These are phyloP conservation scores for Allomyces macrogynus DNA, from an alignment of 192 early-diverging fungal species.

Conservation along the genomic window DNA sequence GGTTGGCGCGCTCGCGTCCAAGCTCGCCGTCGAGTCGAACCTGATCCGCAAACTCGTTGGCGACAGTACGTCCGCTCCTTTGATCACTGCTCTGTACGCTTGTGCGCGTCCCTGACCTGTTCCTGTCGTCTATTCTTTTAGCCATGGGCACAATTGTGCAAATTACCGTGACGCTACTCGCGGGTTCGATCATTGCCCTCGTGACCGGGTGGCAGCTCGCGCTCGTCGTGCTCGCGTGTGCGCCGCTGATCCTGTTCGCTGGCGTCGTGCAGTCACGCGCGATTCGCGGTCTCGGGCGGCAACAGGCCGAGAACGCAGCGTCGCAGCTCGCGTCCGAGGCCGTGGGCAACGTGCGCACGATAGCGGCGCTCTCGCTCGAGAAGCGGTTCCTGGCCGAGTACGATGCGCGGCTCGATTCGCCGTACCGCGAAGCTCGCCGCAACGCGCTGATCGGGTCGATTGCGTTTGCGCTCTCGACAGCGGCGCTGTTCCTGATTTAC, in stretches of 20 bases:
- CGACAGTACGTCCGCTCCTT: too few species aligned
- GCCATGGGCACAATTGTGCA: background rate
- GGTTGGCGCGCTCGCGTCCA: background rate
- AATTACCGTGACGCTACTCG: constrained; percentile 6
- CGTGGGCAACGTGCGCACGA: constrained; percentile 65
- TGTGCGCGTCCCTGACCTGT: too few species aligned
- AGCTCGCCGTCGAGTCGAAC: background rate
- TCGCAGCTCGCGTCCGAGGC: constrained; percentile 71
- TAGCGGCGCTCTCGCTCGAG: constrained; percentile 58
- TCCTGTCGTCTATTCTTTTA: too few species aligned
- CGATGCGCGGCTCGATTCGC: constrained; percentile 30
- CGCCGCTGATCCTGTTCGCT: constrained; percentile 35
- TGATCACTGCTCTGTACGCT: too few species aligned
- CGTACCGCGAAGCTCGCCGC: constrained; percentile 41
- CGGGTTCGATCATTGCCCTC: constrained; percentile 46
- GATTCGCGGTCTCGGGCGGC: constrained; percentile 38
- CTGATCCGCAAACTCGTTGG: too few species aligned
- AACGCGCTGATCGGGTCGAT: constrained; percentile 42
- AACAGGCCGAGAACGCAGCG: constrained; percentile 51
- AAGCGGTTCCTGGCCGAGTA: constrained; percentile 46
- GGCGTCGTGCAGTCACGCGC: constrained; percentile 25
- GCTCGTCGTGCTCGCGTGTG: constrained; percentile 40
- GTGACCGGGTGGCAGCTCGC: constrained; percentile 59
- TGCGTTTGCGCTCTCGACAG: constrained; percentile 52
- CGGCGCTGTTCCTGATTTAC: constrained; percentile 50